phyloP scores from a whole-genome alignment of 1,284 basidiomycete species.

The Coniferiporia sulphurascens region DNA sequence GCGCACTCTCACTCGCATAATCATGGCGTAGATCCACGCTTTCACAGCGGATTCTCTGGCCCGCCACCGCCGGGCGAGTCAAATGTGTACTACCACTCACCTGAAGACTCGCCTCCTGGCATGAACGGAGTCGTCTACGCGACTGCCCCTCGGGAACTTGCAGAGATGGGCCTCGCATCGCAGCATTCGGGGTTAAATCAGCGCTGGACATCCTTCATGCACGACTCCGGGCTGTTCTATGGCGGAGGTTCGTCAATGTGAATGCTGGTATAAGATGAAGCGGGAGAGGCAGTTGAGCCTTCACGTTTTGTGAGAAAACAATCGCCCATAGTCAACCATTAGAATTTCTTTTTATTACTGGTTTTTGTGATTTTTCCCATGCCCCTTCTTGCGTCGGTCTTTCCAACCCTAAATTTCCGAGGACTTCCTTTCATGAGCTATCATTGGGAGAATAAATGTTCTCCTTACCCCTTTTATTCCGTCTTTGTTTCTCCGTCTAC shows the following conservation, averaged over 20 bases:
- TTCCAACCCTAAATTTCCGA: background rate
- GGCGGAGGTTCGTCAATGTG: background rate
- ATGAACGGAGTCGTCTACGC: slow-evolving; percentile 6
- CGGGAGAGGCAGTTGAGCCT: background rate
- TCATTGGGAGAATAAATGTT: background rate
- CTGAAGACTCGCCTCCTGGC: slow-evolving; percentile 7
- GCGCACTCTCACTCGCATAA: background rate
- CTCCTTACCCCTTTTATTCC: background rate
- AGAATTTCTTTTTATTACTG: background rate
- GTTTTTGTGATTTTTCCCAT: background rate
- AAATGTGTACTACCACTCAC: background rate
- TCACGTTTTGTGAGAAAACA: background rate
- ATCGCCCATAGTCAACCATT: background rate
- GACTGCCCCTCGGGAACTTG: slow-evolving; percentile 13
- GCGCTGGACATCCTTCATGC: slow-evolving; percentile 18
- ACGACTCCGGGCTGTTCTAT: slow-evolving; percentile 16
- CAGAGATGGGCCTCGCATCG: slow-evolving; percentile 17
- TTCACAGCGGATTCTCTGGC: background rate
- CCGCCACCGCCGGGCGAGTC: background rate
- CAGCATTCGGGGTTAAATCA: slow-evolving; percentile 17
- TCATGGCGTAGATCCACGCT: slow-evolving; percentile 1
- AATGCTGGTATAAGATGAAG: background rate
- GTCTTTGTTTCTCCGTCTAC: background rate
- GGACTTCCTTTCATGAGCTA: background rate
- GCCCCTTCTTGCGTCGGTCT: background rate